phyloP scores from a whole-genome alignment of 2,329 filamentous ascomycete genomes.

The Aspergillus pseudoviridinutans region DNA sequence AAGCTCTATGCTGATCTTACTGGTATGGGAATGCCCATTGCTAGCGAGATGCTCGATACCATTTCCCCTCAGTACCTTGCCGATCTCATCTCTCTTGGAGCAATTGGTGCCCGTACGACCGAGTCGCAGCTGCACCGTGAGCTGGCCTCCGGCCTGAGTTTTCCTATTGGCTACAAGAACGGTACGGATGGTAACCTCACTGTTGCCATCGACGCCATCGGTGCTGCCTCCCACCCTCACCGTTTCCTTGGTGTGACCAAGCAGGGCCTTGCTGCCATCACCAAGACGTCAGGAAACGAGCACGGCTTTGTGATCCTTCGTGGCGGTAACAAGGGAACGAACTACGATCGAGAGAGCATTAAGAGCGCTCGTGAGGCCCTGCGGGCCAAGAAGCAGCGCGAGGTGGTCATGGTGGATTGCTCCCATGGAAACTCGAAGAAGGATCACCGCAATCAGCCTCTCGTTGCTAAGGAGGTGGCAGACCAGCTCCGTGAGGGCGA shows the following conservation, averaged over 20 bases:
- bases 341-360: conserved; percentile 85
- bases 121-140: conserved; percentile 96
- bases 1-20: conserved; percentile 93
- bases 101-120: conserved; percentile 92
- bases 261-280: conserved; percentile 92
- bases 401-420: conserved; percentile 97
- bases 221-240: conserved; percentile 62
- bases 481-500: conserved; percentile 87
- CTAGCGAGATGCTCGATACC: conserved; percentile 97
- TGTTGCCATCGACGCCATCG: conserved; percentile 94
- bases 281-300: conserved; percentile 87
- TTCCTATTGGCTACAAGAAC: conserved; percentile 99
- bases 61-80: conserved; percentile 98
- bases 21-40: conserved; percentile 82
- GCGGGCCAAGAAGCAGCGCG: conserved; percentile 74
- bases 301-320: conserved; percentile 96
- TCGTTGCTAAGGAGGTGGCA: conserved; percentile 75
- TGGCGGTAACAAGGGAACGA: conserved; percentile 86
- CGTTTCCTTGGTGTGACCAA: conserved; percentile 99
- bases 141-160: conserved; percentile 88
- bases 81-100: conserved; percentile 90
- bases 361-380: conserved; percentile 73
- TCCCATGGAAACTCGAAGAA: conserved; percentile 98
- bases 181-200: conserved; percentile 89
- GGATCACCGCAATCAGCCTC: conserved; percentile 94